Percentiles rank a stretch among this genome's conserved stretches.
phyloP scores from a whole-genome alignment of 2,329 filamentous ascomycete species.

The Aaosphaeria pasadenensis region DNA sequence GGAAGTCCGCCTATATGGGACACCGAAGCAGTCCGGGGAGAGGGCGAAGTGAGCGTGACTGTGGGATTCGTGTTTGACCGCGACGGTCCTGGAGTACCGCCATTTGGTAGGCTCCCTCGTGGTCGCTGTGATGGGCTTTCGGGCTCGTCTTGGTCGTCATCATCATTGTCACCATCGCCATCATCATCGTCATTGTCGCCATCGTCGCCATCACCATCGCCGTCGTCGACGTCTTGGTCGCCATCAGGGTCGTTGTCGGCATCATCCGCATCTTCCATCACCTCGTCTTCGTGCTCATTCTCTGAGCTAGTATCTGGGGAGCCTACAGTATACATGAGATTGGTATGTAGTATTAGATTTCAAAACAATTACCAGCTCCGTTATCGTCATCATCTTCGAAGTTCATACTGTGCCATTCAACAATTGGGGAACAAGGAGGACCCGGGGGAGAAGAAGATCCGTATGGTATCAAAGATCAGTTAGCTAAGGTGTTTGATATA shows the following conservation, averaged over 20 bases:
- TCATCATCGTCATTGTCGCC: constrained; percentile 41
- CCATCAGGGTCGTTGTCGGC: constrained; percentile 40
- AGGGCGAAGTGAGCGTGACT: constrained; percentile 48
- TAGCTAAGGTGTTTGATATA: too few species aligned
- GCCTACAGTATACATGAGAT: constrained; percentile 19
- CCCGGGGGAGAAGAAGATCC: too few species aligned
- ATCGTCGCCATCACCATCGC: constrained; percentile 38
- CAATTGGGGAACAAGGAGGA: too few species aligned
- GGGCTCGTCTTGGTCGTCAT: constrained; percentile 44
- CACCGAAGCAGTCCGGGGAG: constrained; percentile 34
- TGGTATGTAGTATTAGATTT: background rate
- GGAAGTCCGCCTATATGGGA: constrained; percentile 35
- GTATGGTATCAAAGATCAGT: too few species aligned
- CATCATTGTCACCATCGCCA: constrained; percentile 40
- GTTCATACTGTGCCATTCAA: constrained; percentile 28
- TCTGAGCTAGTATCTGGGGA: constrained; percentile 40
- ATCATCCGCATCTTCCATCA: constrained; percentile 42
- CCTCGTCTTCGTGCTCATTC: constrained; percentile 40
- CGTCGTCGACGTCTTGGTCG: constrained; percentile 32
- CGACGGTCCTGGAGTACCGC: constrained; percentile 18
- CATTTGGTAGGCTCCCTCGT: constrained; percentile 24
- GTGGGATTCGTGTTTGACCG: constrained; percentile 42
- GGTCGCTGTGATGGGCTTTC: constrained; percentile 44
- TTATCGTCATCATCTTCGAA: constrained; percentile 48
- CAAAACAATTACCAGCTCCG: constrained; percentile 28